phyloP scores from a whole-genome alignment of 148 eudicot species.

The Pharnaceum exiguum region DNA sequence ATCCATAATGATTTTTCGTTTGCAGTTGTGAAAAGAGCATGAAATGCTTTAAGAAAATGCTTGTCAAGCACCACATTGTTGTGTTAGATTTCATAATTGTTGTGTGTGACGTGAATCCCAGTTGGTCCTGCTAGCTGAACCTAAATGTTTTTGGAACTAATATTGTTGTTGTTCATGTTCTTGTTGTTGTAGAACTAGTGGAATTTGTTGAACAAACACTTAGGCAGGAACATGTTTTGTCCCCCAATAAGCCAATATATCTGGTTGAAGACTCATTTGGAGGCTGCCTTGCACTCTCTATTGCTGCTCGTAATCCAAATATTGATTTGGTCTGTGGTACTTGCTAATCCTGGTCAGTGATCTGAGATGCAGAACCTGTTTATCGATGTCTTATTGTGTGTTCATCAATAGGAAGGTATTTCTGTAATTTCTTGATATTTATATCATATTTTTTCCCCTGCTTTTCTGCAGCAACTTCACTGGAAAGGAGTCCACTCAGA shows the following conservation, averaged over 20 bases:
- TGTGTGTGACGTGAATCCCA: background rate
- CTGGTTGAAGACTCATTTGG: slow-evolving; percentile 5
- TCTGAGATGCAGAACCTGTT: slow-evolving; percentile 1
- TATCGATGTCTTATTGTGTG: background rate
- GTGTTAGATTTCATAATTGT: no score
- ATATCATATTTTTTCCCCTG: background rate
- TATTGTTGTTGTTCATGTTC: slow-evolving; percentile 3
- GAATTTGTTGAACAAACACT: background rate
- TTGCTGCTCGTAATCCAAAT: slow-evolving; percentile 3
- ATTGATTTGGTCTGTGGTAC: slow-evolving; percentile 26
- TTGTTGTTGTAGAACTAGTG: slow-evolving; percentile 9
- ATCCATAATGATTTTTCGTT: no score
- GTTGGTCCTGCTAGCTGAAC: background rate
- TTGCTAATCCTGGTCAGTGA: slow-evolving; percentile 3
- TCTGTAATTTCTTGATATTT: slow-evolving; percentile 13
- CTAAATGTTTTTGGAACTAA: no score
- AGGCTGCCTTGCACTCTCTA: slow-evolving; percentile 7
- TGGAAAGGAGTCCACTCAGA: slow-evolving; percentile 79
- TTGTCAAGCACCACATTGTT: no score
- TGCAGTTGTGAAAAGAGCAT: no score
- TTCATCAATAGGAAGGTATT: background rate
- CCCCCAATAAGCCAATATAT: slow-evolving; percentile 7
- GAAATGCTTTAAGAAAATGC: no score
- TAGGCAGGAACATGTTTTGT: slow-evolving; percentile 25
- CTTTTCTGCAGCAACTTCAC: slow-evolving; percentile 85